Evolutionary conservation across 768 basidiomycete species (phyloP).

Genomic region (Trichaptum fuscoviolaceum): DNA sequence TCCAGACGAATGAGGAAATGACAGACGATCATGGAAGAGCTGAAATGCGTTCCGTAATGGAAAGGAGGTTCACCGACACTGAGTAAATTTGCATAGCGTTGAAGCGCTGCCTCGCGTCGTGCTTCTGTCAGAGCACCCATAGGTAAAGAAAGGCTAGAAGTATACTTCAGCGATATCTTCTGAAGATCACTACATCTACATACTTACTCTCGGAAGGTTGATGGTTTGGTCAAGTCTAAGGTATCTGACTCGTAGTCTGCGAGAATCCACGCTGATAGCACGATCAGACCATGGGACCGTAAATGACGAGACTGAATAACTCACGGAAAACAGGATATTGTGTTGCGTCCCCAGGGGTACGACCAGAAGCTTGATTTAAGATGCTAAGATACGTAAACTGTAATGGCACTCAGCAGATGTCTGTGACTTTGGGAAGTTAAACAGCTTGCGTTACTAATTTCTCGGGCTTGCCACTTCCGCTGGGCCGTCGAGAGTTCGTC

Average conservation of each 20-base stretch:
- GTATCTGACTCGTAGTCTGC: slow-evolving; percentile 73
- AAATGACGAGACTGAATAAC: slow-evolving; percentile 19
- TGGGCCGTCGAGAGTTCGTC: slow-evolving; percentile 71
- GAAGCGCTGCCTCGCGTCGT: slow-evolving; percentile 68
- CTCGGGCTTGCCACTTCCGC: slow-evolving; percentile 80
- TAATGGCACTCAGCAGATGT: slow-evolving; percentile 3
- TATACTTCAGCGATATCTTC: not conserved
- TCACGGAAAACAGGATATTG: slow-evolving; percentile 89
- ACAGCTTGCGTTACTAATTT: slow-evolving; percentile 79
- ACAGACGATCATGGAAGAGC: slow-evolving; percentile 95
- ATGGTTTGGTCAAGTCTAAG: slow-evolving; percentile 57
- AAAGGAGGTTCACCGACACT: slow-evolving; percentile 86
- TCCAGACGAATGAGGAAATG: slow-evolving; percentile 87
- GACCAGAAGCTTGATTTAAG: slow-evolving; percentile 86
- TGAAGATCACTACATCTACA: not conserved
- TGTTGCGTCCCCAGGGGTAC: slow-evolving; percentile 92
- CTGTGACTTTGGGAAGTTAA: not conserved
- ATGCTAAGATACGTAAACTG: slow-evolving; percentile 89
- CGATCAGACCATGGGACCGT: not conserved
- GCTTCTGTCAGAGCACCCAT: slow-evolving; percentile 86
- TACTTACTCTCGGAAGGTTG: slow-evolving; percentile 69
- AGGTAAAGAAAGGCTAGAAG: slow-evolving; percentile 65
- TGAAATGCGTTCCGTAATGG: slow-evolving; percentile 93
- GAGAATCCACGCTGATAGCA: slow-evolving; percentile 74
- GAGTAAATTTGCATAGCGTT: slow-evolving; percentile 67